Conservation (phyloP, 257 asterid genomes). For the Forsythia viridissima region DNA sequence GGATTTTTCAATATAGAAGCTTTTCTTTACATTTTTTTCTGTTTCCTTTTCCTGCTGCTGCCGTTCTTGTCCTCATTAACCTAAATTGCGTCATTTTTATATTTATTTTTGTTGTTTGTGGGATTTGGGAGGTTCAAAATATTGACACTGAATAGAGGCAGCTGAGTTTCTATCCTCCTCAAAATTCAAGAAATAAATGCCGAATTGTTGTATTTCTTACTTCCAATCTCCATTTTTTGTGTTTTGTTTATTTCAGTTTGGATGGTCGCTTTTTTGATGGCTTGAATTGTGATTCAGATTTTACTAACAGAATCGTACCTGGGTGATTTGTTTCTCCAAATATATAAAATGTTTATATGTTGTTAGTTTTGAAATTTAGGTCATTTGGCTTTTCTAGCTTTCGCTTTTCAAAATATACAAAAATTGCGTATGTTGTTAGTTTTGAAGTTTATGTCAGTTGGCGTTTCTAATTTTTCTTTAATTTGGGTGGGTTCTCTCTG, state of each 20-base stretch:
- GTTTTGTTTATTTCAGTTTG: neutral
- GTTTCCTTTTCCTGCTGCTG: too few relatives aligned
- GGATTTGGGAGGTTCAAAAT: neutral
- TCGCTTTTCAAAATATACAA: neutral
- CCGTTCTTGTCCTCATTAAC: too few relatives aligned
- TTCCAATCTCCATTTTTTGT: neutral
- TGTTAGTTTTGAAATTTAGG: neutral
- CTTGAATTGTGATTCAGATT: conserved; percentile 2
- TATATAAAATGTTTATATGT: neutral
- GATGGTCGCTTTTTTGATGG: neutral
- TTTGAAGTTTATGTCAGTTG: conserved; percentile 21
- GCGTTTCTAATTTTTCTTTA: neutral
- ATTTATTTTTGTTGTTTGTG: neutral
- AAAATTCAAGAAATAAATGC: neutral
- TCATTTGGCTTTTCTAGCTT: conserved; percentile 8
- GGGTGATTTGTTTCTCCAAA: neutral
- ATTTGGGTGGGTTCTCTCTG: conserved; percentile 16
- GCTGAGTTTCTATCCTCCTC: neutral
- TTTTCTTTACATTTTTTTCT: too few relatives aligned
- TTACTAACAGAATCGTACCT: neutral
- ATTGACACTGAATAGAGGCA: neutral
- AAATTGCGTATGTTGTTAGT: neutral
- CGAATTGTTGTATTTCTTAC: neutral
- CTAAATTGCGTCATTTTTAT: too few relatives aligned
- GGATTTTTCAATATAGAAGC: neutral